These are phyloP conservation scores for Paramecium primaurelia DNA, from an alignment of 73 alveolate genomes.

Conservation along the genomic window DNA sequence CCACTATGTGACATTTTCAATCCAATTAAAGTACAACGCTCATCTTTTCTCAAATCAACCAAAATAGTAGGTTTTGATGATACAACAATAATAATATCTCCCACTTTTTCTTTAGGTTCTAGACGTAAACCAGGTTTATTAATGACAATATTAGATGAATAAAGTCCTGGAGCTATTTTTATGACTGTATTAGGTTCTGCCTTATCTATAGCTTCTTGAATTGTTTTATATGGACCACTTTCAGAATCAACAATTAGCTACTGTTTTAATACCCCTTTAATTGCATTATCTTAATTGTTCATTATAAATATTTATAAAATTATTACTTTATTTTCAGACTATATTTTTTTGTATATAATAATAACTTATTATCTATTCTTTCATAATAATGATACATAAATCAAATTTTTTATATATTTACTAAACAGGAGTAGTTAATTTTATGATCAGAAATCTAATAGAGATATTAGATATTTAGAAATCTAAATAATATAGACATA, in stretches of 20 bases:
- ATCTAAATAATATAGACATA: too few relatives aligned
- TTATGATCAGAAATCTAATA: too few relatives aligned
- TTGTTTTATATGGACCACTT: conserved; percentile 66
- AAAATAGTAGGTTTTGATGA: conserved; percentile 34
- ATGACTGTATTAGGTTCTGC: conserved; percentile 76
- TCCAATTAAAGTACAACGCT: conserved; percentile 25
- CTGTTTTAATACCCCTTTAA: neutral
- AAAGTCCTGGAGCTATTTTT: conserved; percentile 60
- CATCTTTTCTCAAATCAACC: conserved; percentile 36
- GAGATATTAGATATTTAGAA: too few relatives aligned
- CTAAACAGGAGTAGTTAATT: too few relatives aligned
- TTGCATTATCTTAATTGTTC: neutral
- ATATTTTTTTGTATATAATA: too few relatives aligned
- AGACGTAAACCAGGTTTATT: conserved; percentile 43
- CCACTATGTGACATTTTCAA: conserved; percentile 59
- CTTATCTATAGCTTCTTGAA: conserved; percentile 70
- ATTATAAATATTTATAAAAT: neutral
- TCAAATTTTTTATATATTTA: too few relatives aligned
- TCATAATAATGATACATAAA: too few relatives aligned
- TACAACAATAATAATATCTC: conserved; percentile 54
- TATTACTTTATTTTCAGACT: too few relatives aligned
- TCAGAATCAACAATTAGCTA: conserved; percentile 58
- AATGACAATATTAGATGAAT: conserved; percentile 32
- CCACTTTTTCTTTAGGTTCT: conserved; percentile 54
- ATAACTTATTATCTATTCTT: too few relatives aligned